Evolutionary conservation across 768 basidiomycete genomes (phyloP), one percentile per base, ranked within the genome.

Genomic region (Serendipita sp.): DNA sequence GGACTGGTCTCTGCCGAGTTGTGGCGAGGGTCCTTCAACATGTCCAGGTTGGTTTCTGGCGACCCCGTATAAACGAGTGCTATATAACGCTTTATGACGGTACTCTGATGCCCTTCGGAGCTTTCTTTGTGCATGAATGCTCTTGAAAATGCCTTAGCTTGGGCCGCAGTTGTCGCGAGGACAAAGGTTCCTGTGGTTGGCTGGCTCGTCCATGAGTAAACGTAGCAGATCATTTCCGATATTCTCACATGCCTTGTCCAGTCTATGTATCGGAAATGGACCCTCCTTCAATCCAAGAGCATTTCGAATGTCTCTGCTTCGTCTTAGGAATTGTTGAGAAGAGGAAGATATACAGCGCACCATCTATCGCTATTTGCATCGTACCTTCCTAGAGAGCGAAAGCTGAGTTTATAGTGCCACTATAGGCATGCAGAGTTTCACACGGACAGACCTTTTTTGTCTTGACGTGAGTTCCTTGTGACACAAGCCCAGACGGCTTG

Each of bases 401-500:
- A 29, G 11, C 10, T 60, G 8, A 60, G 29, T 11, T n/a, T 27
- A n/a, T 31, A 11, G 29, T 8, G 55, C 31, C 55, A 8, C 27
- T 37, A 8, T 60, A 29, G 8, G 4, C 55, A 40, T 40, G 6
- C 40, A 6, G 13, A 6, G 13, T 40, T 40, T 13, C 5, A 40
- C 2, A 13, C 5, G 40, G 55, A 60, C 29, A 11, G 5, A 60
- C 55, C 55, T 60, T 60, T 36, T 60, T 60, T 18, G n/a, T 4
- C 8, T n/a, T 2, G 33, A 23, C 34, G 4, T 4, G n/a, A 4
- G 55, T 60, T n/a, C 55, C 55, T 60, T 60, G 55, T 8, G 55
- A 29, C n/a, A 60, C 55, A n/a, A 60, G 55, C 27, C 55, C 55
- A 37, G 55, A 60, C 16, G 55, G 55, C 55, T 60, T 60, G 18